Evolutionary conservation across 2,329 filamentous ascomycete genomes (phyloP), one percentile per base, ranked within the genome.

Genomic region (Fonsecaea monophora): DNA sequence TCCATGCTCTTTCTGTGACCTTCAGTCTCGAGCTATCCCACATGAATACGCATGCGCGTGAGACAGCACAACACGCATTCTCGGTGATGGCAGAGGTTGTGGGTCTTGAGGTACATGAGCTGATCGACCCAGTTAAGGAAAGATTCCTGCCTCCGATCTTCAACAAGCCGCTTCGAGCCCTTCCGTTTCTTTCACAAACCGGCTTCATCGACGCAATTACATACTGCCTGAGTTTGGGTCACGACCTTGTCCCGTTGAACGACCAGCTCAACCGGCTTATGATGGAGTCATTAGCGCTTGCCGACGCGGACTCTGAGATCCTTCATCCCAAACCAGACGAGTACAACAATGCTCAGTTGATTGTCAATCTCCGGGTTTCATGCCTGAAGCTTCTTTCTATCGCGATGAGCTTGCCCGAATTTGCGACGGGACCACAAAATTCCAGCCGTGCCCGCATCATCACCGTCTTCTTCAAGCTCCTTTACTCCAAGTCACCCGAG

Each of bases 201-300:
- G 96, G 95, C 3, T 98, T 96, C 75, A 97, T 99, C 72, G 96
- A 99, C 77, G 95, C 95, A 0, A 93, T 99, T 75, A 97, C 92
- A 0, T 99, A 96, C 78, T 96, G 96, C 75, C 87, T 99, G 81
- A 90, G 90, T 64, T 84, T 99, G 57, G 94, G 96, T 77, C 89
- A 90, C 57, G 91, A 95, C 71, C 94, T 97, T 74, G 88, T 99
- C 32, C 88, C 90, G 7, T 97, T 98, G 77, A 95, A 97, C 71
- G 94, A 98, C 58, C 89, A 94, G 70, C 84, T 98, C 32, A 96
- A 95, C 72, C 87, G 95, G 53, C 83, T 99, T 50, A 85, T 99
- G 67, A 91, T 96, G 86, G 95, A 99, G 79, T 96, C 94, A 5
- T 83, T 99, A 48, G 95, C 94, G 10, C 82, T 99, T 67, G 94